A percentile compares a stretch with the other conserved stretches of the same genome.
phyloP scores from a whole-genome alignment of 352 stramenopile genomes.

The Phytophthora capsici region DNA sequence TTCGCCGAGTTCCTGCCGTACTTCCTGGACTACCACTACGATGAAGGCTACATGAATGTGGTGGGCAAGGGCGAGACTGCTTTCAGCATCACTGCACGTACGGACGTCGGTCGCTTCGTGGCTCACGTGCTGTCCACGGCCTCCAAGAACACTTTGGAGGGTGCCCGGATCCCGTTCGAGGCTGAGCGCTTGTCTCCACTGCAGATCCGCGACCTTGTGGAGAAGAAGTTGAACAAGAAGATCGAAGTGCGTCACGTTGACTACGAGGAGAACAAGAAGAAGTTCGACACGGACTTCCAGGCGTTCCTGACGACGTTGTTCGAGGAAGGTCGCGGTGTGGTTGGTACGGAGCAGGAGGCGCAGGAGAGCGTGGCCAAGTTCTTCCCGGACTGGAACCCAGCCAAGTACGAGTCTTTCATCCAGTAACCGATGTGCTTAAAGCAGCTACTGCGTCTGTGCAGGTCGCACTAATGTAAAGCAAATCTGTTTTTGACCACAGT shows the following conservation, averaged over 20 bases:
- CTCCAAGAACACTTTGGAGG: constrained; percentile 13
- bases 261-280: constrained; percentile 33
- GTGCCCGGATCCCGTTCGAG: constrained; percentile 21
- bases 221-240: constrained; percentile 38
- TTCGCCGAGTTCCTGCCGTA: constrained; percentile 18
- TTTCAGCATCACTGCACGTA: constrained; percentile 23
- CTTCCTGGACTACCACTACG: constrained; percentile 30
- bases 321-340: constrained; percentile 21
- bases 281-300: constrained; percentile 19
- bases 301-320: constrained; percentile 26
- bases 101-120: constrained; percentile 29
- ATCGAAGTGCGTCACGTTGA: constrained; percentile 19
- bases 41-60: constrained; percentile 19
- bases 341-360: constrained; percentile 19
- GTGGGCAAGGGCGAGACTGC: constrained; percentile 15
- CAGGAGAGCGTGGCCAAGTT: constrained; percentile 24
- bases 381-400: constrained; percentile 35
- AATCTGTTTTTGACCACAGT: no score
- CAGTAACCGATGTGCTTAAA: neutral
- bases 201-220: constrained; percentile 19
- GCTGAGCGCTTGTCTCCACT: constrained; percentile 19
- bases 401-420: constrained; percentile 27
- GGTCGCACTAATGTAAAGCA: no score
- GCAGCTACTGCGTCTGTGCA: no score
- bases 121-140: constrained; percentile 19